Base-by-base conservation (phyloP, 192 early-diverging fungal species). In the Backusella parvicylindrica region DNA sequence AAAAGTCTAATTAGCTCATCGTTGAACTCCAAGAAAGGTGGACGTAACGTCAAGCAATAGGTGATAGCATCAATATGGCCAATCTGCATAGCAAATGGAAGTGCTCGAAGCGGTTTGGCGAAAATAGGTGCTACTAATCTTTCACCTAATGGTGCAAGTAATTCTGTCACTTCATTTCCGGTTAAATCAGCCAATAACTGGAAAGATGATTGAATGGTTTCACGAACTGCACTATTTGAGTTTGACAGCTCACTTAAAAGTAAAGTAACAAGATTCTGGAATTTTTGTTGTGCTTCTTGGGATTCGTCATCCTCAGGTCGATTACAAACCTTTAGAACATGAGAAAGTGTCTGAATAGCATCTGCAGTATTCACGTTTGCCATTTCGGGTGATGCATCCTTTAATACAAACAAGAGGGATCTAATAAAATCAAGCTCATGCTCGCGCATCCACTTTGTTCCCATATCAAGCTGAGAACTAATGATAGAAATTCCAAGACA, bases 31-130 rank as follows among this genome's bases (percentile, higher is more conserved):
- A 99, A 79, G 68, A 99, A 88, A 3, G 96, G 92, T 63, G 97
- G 97, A 18, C 90, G 84, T 33, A 99, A 82, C 0, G 92, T 88
- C 53, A 99, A 82, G 72, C 97, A 98, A 81, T 97, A 99, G 0
- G 96, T 98, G 65, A 99, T 96, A 3, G 97, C 97, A 74, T 99
- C 98, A 72, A 98, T 98, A 77, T 98, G 91, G 16, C 97, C 98
- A 36, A 99, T 99, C 80, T 99, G 98, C 92, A 98, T 94, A 56
- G 94, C 89, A 81, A 95, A 93, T 0, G 98, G 96, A 32, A 99
- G 86, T 0, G 97, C 96, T 8, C 97, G 92, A 66, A 99, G 86
- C 4, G 98, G 98, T 79, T 98, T 98, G 36, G 95, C 90, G 81
- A 98, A 99, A 67, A 99, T 99, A 5, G 97, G 96, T 5, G 84